phyloP scores from a whole-genome alignment of 2,329 filamentous ascomycete species.

The Aspergillus japonicus region DNA sequence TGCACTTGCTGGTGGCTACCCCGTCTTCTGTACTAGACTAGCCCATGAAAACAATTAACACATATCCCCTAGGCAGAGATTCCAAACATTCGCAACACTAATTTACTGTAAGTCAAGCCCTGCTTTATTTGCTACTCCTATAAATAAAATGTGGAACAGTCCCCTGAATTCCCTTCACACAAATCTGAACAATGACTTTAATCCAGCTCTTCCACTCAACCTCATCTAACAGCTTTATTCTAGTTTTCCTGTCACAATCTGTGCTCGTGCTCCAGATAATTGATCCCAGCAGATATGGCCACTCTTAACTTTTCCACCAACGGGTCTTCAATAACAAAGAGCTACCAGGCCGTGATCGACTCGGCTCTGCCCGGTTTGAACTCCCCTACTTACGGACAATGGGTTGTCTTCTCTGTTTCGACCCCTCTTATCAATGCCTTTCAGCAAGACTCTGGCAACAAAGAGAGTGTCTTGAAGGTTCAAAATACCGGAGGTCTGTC shows the following conservation, averaged over 20 bases:
- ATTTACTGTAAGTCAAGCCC: not conserved
- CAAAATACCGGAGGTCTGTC: slow-evolving; percentile 78
- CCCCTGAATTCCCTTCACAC: not conserved
- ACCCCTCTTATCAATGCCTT: slow-evolving; percentile 91
- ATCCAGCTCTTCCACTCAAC: not conserved
- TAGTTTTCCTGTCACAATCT: not conserved
- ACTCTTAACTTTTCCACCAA: slow-evolving; percentile 77
- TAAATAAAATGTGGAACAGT: not conserved
- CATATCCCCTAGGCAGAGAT: not conserved
- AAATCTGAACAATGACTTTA: not conserved
- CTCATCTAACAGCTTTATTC: not conserved
- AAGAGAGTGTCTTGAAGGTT: slow-evolving; percentile 94
- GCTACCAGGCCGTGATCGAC: slow-evolving; percentile 68
- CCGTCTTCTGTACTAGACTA: not conserved
- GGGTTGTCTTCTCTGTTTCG: slow-evolving; percentile 91
- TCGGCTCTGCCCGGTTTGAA: slow-evolving; percentile 57
- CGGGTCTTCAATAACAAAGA: slow-evolving; percentile 75
- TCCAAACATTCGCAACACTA: not conserved
- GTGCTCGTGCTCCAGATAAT: not conserved
- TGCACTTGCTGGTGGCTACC: not conserved
- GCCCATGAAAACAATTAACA: not conserved
- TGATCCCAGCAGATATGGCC: slow-evolving; percentile 58
- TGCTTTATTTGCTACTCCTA: not conserved
- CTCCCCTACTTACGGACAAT: slow-evolving; percentile 84
- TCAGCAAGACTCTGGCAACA: slow-evolving; percentile 73